These are phyloP conservation scores for Acanthamoeba healyi DNA, from an alignment of 208 protist genomes.

Conservation along the genomic window DNA sequence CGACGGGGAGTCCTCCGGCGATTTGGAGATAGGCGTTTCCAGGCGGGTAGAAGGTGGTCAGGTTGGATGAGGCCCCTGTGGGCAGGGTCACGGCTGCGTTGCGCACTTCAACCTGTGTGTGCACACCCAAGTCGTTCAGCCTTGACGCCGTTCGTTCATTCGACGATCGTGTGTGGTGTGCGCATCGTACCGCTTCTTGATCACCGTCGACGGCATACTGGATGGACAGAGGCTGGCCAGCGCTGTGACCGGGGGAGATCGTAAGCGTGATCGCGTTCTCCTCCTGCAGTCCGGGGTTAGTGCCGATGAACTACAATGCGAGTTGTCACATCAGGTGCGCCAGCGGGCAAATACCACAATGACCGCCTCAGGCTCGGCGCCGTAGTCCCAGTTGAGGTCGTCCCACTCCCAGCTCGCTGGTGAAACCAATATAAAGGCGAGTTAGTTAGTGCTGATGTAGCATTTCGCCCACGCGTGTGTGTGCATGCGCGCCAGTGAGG, in stretches of 20 bases:
- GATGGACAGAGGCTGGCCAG: background rate
- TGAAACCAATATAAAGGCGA: background rate
- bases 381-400: slow-evolving; percentile 44
- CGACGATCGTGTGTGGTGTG: too few relatives aligned
- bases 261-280: slow-evolving; percentile 12
- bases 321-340: too few relatives aligned
- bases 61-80: background rate
- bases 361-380: slow-evolving; percentile 6
- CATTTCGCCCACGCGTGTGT: too few relatives aligned
- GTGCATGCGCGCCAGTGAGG: too few relatives aligned
- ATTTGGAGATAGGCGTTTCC: background rate
- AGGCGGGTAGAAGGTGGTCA: slow-evolving; percentile 1
- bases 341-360: too few relatives aligned
- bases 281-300: background rate
- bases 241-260: background rate
- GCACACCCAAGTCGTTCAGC: background rate
- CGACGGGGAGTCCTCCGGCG: background rate
- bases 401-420: slow-evolving; percentile 37
- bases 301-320: too few relatives aligned
- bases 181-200: background rate
- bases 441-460: too few relatives aligned
- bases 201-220: background rate
- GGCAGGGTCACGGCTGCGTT: background rate
- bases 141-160: too few relatives aligned
- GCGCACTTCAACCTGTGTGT: background rate